These are phyloP conservation scores for Fusarium heterosporum DNA, from an alignment of 2,329 filamentous ascomycete genomes.

Conservation along the genomic window DNA sequence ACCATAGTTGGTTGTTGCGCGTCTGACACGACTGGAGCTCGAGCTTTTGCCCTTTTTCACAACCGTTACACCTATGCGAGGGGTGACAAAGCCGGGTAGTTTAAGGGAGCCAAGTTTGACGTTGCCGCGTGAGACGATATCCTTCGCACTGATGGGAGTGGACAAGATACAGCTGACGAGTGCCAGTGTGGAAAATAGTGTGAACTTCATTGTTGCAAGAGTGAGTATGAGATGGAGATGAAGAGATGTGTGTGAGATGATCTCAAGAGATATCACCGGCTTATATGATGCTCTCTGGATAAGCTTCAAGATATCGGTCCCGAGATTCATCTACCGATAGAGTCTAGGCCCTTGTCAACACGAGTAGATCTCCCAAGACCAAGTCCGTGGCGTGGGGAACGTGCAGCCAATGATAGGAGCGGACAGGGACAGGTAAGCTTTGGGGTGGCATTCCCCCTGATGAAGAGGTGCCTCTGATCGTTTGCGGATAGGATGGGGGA, in stretches of 20 bases:
- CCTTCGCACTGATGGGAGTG: background rate
- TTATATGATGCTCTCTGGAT: slow-evolving; percentile 4
- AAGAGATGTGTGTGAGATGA: background rate
- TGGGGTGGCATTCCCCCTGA: background rate
- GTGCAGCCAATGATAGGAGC: background rate
- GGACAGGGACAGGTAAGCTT: background rate
- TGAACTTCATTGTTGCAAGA: slow-evolving; percentile 23
- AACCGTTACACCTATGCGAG: background rate
- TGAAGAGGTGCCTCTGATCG: background rate
- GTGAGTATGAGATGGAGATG: background rate
- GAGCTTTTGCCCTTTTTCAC: rapidly evolving
- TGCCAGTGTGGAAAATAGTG: background rate
- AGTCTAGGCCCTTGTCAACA: background rate
- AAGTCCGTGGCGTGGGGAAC: background rate
- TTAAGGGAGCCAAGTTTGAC: background rate
- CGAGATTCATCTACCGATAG: background rate
- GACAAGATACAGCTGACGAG: slow-evolving; percentile 6
- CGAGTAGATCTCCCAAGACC: slow-evolving; percentile 1
- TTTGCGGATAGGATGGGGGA: background rate
- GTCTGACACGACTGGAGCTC: background rate
- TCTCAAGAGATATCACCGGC: background rate
- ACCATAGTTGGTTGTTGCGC: background rate
- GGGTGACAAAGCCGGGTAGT: background rate
- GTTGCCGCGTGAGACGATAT: background rate
- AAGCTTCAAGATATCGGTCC: background rate